A percentile compares a stretch with the other conserved stretches of the same genome.
These are phyloP conservation scores for Botrytis deweyae DNA, from an alignment of 2,329 filamentous ascomycete species.

Conservation along the genomic window DNA sequence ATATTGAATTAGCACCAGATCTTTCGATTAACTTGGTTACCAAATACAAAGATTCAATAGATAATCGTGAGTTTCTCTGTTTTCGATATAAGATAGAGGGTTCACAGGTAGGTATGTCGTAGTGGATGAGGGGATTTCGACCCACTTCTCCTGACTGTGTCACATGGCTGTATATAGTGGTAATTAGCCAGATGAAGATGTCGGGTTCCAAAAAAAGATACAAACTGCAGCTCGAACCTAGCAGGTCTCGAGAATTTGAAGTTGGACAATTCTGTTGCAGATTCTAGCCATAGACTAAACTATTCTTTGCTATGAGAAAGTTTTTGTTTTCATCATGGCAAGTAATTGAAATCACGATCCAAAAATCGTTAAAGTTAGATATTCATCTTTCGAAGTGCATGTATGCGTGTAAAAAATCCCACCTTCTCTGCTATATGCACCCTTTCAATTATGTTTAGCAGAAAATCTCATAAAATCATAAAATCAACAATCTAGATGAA, in stretches of 20 bases:
- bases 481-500: neutral
- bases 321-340: neutral
- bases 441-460: neutral
- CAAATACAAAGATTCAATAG: neutral
- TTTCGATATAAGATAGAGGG: neutral
- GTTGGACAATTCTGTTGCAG: neutral
- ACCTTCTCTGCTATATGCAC: neutral
- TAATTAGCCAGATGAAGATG: neutral
- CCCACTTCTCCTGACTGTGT: neutral
- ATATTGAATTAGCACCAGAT: neutral
- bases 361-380: neutral
- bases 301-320: neutral
- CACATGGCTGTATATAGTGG: neutral
- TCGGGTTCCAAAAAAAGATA: too few species aligned
- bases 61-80: neutral
- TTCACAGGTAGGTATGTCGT: too few species aligned
- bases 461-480: neutral
- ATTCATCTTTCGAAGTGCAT: neutral
- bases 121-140: too few species aligned
- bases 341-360: neutral
- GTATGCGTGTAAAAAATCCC: neutral
- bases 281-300: neutral
- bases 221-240: neutral
- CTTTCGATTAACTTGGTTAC: neutral
- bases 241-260: neutral